Evolutionary conservation across 495 filamentous ascomycete species (phyloP).

Genomic region (Aspergillus sclerotiicarbonarius): DNA sequence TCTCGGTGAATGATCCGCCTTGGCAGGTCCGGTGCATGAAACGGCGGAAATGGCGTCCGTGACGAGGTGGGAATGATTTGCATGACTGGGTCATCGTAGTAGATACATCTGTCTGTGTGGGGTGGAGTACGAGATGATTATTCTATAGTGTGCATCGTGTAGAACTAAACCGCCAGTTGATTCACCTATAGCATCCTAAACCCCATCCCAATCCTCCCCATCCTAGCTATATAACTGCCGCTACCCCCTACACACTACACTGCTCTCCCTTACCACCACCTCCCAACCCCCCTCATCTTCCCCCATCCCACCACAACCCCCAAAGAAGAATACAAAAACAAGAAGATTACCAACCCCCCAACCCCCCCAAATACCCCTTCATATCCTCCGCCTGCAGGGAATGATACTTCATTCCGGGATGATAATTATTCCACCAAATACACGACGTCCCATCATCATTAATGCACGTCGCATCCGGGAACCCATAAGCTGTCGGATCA

Average conservation of each 20-base stretch:
- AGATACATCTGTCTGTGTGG: too few species aligned
- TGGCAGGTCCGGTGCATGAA: not conserved
- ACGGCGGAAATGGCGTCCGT: not conserved
- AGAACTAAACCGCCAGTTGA: too few species aligned
- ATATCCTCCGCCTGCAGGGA: constrained; percentile 39
- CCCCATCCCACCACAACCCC: not conserved
- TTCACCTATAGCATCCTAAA: too few species aligned
- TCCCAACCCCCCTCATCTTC: not conserved
- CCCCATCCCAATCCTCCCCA: not conserved
- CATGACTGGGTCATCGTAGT: not conserved
- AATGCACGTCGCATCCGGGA: constrained; percentile 30
- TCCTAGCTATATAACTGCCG: not conserved
- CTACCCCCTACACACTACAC: too few species aligned
- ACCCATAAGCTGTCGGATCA: constrained; percentile 44
- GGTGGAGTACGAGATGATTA: too few species aligned
- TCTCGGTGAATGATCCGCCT: not conserved
- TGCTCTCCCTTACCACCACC: too few species aligned
- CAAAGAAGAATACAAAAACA: not conserved
- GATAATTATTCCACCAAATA: constrained; percentile 44
- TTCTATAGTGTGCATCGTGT: too few species aligned
- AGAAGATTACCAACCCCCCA: constrained; percentile 31
- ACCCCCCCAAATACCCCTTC: constrained; percentile 24
- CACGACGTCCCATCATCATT: constrained; percentile 32
- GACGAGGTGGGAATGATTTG: not conserved
- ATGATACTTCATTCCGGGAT: constrained; percentile 38